A percentile compares a stretch with the other conserved stretches of the same genome.
Evolutionary conservation across 345 rosid genomes (phyloP).

Genomic region (Raphanus sativus): DNA sequence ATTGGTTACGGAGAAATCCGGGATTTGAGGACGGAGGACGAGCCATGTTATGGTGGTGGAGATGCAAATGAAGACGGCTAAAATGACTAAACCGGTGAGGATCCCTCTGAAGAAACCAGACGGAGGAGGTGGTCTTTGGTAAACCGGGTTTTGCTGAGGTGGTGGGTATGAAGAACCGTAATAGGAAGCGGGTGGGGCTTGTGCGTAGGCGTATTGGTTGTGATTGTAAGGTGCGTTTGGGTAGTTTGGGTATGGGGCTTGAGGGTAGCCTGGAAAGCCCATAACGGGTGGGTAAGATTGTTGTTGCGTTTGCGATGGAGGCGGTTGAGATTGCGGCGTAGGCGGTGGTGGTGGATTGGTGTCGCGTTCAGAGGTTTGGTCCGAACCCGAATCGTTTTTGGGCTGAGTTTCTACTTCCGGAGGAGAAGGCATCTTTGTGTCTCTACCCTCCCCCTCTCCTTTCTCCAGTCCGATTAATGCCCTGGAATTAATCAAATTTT

Average conservation of each 20-base stretch:
- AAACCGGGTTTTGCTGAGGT: slow-evolving; percentile 18
- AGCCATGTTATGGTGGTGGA: slow-evolving; percentile 43
- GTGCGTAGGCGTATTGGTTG: slow-evolving; percentile 31
- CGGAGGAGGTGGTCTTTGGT: slow-evolving; percentile 29
- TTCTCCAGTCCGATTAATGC: neutral
- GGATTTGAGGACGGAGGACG: slow-evolving; percentile 38
- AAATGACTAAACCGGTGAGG: slow-evolving; percentile 35
- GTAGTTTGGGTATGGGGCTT: slow-evolving; percentile 29
- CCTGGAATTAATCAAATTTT: neutral
- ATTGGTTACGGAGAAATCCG: slow-evolving; percentile 35
- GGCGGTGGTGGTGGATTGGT: slow-evolving; percentile 30
- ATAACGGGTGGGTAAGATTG: slow-evolving; percentile 33
- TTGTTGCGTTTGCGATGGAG: slow-evolving; percentile 3
- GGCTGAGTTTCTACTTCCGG: slow-evolving; percentile 27
- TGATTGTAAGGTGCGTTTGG: slow-evolving; percentile 29
- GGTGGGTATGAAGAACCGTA: slow-evolving; percentile 39
- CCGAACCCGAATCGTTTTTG: slow-evolving; percentile 21
- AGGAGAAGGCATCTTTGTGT: slow-evolving; percentile 39
- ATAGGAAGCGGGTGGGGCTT: slow-evolving; percentile 49
- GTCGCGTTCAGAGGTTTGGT: slow-evolving; percentile 34
- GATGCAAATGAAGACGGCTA: slow-evolving; percentile 37
- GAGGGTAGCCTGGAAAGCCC: slow-evolving; percentile 36
- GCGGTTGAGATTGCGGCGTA: slow-evolving; percentile 13
- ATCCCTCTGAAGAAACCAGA: slow-evolving; percentile 44
- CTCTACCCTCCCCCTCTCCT: slow-evolving; percentile 2